Evolutionary conservation across 169 alveolate species (phyloP).

Genomic region (Eimeria acervulina): DNA sequence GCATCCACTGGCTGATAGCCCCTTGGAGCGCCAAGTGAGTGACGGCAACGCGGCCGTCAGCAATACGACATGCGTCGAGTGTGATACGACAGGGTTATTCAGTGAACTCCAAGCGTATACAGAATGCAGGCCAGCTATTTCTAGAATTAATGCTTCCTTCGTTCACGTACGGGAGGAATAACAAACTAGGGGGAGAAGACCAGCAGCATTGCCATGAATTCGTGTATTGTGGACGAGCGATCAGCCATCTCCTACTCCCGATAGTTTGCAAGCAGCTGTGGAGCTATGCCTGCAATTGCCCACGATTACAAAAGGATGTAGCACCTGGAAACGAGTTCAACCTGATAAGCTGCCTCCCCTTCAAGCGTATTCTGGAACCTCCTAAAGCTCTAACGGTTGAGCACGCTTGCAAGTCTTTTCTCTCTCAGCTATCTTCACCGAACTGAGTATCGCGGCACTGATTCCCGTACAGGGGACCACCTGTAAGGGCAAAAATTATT

Average conservation of each 20-base stretch:
- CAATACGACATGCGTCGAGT: background rate
- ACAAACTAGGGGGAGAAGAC: background rate
- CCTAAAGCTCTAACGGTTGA: background rate
- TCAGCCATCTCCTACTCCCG: background rate
- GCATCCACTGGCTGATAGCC: slow-evolving; percentile 20
- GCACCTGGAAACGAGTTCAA: background rate
- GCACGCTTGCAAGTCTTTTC: too few species aligned
- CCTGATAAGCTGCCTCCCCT: too few species aligned
- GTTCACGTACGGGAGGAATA: background rate
- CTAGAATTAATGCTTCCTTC: background rate
- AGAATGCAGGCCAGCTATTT: background rate
- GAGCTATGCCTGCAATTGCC: background rate
- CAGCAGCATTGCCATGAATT: background rate
- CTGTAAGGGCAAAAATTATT: slow-evolving; percentile 16
- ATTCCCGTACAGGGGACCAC: slow-evolving; percentile 25
- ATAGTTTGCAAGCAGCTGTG: background rate
- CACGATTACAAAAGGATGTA: background rate
- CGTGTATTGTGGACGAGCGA: background rate
- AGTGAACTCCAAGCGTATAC: too few species aligned
- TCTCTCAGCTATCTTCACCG: slow-evolving; percentile 63
- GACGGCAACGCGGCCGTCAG: background rate
- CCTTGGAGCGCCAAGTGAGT: slow-evolving; percentile 67
- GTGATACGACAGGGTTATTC: background rate
- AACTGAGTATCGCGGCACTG: slow-evolving; percentile 35
- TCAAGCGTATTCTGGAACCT: background rate